Evolutionary conservation across 768 basidiomycete species (phyloP).

Genomic region (Candolleomyces efflorescens): DNA sequence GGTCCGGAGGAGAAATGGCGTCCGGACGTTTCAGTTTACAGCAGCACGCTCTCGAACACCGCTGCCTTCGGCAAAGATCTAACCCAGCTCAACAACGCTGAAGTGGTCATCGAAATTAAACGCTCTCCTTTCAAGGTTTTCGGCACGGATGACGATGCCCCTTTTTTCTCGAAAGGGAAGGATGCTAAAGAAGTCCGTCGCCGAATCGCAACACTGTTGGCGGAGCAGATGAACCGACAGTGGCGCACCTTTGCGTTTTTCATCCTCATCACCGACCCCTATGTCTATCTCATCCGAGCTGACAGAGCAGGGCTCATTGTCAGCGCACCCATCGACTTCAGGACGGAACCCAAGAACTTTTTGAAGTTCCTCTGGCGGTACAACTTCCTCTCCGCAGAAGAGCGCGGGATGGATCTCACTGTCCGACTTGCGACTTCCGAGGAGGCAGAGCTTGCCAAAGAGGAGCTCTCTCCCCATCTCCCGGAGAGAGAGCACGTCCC

Average conservation of each 20-base stretch:
- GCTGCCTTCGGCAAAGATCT: too few species aligned
- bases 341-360: slow-evolving; percentile 13
- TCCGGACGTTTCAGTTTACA: too few species aligned
- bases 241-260: slow-evolving; percentile 24
- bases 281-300: slow-evolving; percentile 25
- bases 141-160: too few species aligned
- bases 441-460: slow-evolving; percentile 7
- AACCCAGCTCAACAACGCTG: too few species aligned
- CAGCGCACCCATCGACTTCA: slow-evolving; percentile 20
- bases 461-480: slow-evolving; percentile 5
- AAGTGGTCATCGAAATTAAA: too few species aligned
- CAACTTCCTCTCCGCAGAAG: slow-evolving; percentile 3
- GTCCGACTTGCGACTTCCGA: slow-evolving; percentile 12
- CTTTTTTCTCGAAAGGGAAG: too few species aligned
- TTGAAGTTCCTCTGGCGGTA: slow-evolving; percentile 28
- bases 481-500: neutral
- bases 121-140: too few species aligned
- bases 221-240: slow-evolving; percentile 19
- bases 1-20: too few species aligned
- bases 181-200: slow-evolving; percentile 9
- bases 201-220: slow-evolving; percentile 19
- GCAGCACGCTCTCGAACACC: too few species aligned
- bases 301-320: slow-evolving; percentile 30
- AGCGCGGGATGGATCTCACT: slow-evolving; percentile 24
- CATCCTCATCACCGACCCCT: slow-evolving; percentile 18